A percentile compares a stretch with the other conserved stretches of the same genome.
phyloP scores from a whole-genome alignment of 2,329 filamentous ascomycete species.

The Aureobasidium lini region DNA sequence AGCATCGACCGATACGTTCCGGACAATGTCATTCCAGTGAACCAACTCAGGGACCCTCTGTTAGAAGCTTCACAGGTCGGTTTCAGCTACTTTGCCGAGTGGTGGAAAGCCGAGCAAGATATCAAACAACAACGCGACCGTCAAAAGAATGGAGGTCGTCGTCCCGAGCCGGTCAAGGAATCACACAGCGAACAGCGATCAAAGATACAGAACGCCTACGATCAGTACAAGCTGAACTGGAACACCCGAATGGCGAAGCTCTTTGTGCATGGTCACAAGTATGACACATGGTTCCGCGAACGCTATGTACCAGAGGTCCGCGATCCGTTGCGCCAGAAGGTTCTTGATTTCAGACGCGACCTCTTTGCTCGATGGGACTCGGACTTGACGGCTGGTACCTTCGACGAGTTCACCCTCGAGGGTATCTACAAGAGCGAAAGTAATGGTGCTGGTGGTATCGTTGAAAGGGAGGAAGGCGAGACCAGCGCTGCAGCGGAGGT shows the following conservation, averaged over 20 bases:
- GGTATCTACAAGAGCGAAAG: constrained; percentile 90
- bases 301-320: constrained; percentile 80
- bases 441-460: constrained; percentile 73
- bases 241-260: constrained; percentile 64
- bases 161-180: constrained; percentile 59
- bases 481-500: constrained; percentile 87
- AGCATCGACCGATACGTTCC: constrained; percentile 76
- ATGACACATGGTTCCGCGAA: constrained; percentile 97
- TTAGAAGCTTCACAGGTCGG: constrained; percentile 72
- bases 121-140: constrained; percentile 77
- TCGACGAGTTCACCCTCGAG: constrained; percentile 91
- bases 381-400: constrained; percentile 74
- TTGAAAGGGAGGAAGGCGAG: constrained; percentile 95
- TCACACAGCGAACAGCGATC: constrained; percentile 73
- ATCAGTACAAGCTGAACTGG: constrained; percentile 48
- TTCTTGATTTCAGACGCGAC: constrained; percentile 72
- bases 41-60: constrained; percentile 65
- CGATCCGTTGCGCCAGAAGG: constrained; percentile 63
- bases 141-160: constrained; percentile 59
- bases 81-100: constrained; percentile 79
- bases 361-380: constrained; percentile 83
- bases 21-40: constrained; percentile 56
- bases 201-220: constrained; percentile 64
- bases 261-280: constrained; percentile 88
- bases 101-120: constrained; percentile 76